A percentile compares a stretch with the other conserved stretches of the same genome.
Evolutionary conservation across 2,329 filamentous ascomycete species (phyloP).

Genomic region (Ascocoryne sarcoides): DNA sequence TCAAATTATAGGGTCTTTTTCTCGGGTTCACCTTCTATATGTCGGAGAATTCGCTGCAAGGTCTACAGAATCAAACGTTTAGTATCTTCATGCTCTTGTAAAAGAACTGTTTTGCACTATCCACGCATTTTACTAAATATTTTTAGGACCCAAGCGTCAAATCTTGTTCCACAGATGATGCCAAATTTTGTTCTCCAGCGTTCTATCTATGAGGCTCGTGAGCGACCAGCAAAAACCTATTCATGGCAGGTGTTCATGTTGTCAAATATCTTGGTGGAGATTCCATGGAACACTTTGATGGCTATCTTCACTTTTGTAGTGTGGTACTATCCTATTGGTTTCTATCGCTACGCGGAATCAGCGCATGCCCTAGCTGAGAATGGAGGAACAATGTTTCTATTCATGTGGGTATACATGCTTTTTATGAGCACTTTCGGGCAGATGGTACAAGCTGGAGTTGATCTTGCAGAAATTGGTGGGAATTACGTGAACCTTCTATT

Average conservation of each 20-base stretch:
- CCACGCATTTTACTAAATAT: neutral
- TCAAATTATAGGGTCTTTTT: constrained; percentile 46
- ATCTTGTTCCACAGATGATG: constrained; percentile 68
- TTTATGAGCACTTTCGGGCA: constrained; percentile 79
- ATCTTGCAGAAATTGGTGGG: constrained; percentile 66
- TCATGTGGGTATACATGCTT: constrained; percentile 65
- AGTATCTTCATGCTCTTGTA: constrained; percentile 63
- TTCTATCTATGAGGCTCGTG: constrained; percentile 56
- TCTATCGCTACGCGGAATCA: constrained; percentile 59
- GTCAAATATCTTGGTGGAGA: constrained; percentile 70
- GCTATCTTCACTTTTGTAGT: constrained; percentile 67
- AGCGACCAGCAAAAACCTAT: constrained; percentile 76
- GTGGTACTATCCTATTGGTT: constrained; percentile 80
- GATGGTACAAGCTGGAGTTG: constrained; percentile 69
- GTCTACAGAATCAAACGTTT: constrained; percentile 65
- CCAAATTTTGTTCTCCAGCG: constrained; percentile 51
- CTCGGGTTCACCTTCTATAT: constrained; percentile 64
- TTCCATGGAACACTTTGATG: constrained; percentile 72
- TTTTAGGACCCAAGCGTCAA: constrained; percentile 53
- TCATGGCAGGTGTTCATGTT: constrained; percentile 57
- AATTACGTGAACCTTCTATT: constrained; percentile 71
- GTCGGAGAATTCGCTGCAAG: constrained; percentile 45
- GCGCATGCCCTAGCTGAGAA: constrained; percentile 56
- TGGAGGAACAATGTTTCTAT: constrained; percentile 70
- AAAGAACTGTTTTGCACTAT: no score